Evolutionary conservation across 1,284 basidiomycete species (phyloP), one percentile per base, ranked within the genome.

Genomic region (Amylostereum chailletii): DNA sequence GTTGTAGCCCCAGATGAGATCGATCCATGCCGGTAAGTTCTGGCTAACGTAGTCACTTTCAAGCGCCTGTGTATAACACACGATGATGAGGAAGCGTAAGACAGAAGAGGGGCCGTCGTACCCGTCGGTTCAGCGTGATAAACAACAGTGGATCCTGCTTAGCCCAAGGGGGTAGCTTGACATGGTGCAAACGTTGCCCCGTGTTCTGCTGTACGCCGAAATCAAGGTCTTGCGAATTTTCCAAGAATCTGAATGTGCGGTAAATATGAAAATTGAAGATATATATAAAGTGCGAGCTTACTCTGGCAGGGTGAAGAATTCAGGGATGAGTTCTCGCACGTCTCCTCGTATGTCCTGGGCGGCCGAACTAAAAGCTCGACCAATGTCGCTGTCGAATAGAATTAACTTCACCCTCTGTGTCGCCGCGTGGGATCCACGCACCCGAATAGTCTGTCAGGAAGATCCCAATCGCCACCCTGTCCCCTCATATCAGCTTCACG

Each of bases 251-350:
- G 53, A 8, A 40, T 48, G 10, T 49, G 41, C 5, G 41, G 44
- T 55, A n/a, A 37, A 47, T 42, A 41, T 42, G 37, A 11, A 42
- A 27, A 33, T 7, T 33, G 27, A 30, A 36, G 37, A 48, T 7
- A 36, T 3, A 11, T 31, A 45, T 30, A 39, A 3, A 26, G 26
- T 9, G 45, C 40, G 45, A 10, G 60, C 74, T 46, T 61, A 85
- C 86, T 90, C 83, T 44, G 81, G 80, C 57, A 80, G 82, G 46
- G 84, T 83, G 63, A 79, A 98, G 65, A 96, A 95, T 61, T 97
- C 94, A 0, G 94, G 92, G 27, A 96, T 93, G 26, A 98, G 75
- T 62, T 98, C 94, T 52, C 94, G 77, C 7, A 98, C 94, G 64
- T 98, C 94, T 9, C 94, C 94, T 50, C 94, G 77, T 49, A 91